These are phyloP conservation scores for Olyra latifolia DNA, from an alignment of 176 grass and related monocot species.

Conservation along the genomic window DNA sequence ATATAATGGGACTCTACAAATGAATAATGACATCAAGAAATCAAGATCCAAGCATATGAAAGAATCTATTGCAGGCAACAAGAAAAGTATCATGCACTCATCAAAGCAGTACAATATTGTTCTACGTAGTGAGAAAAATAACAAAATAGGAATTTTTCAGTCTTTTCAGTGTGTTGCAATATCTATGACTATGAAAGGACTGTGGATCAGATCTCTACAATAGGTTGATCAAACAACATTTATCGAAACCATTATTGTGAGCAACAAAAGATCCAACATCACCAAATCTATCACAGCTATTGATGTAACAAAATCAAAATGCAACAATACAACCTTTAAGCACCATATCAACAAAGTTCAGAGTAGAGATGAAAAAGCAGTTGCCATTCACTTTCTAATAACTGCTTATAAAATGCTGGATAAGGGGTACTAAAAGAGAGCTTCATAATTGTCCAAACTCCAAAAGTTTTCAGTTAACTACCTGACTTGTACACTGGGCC, in stretches of 20 bases:
- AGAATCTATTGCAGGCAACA: background rate
- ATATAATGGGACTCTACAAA: background rate
- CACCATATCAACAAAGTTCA: background rate
- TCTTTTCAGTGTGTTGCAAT: background rate
- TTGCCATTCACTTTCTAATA: background rate
- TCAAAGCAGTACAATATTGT: background rate
- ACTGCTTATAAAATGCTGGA: background rate
- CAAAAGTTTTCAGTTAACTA: conserved; percentile 44
- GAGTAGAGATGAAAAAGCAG: background rate
- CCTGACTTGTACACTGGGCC: conserved; percentile 87
- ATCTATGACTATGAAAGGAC: background rate
- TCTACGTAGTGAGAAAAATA: background rate
- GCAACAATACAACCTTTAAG: background rate
- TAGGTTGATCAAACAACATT: background rate
- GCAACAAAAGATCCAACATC: background rate
- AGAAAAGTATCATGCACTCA: background rate
- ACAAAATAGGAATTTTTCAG: background rate
- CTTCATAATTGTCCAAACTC: background rate
- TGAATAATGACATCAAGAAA: background rate
- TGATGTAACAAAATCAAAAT: background rate
- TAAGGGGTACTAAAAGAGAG: conserved; percentile 16
- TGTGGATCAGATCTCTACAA: background rate
- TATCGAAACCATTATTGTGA: background rate
- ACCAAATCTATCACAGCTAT: background rate
- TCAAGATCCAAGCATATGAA: background rate